phyloP scores from a whole-genome alignment of 169 alveolate species.

The Plasmodium gaboni region DNA sequence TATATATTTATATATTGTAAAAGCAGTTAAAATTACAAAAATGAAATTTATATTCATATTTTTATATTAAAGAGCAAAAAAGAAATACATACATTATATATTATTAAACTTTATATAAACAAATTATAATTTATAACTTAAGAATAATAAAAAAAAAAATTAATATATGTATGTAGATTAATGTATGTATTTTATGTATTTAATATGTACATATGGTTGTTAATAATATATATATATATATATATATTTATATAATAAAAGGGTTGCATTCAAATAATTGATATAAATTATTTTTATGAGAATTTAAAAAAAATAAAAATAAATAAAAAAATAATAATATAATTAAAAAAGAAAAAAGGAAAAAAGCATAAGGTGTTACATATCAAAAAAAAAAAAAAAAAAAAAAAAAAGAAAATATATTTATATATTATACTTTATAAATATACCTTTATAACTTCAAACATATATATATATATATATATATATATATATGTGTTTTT shows the following conservation, averaged over 20 bases:
- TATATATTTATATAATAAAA: conserved; percentile 34
- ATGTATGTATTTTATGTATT: conserved; percentile 5
- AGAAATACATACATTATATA: conserved; percentile 1
- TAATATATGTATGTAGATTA: neutral
- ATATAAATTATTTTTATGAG: conserved; percentile 22
- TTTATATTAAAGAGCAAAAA: conserved; percentile 40
- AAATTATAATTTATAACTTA: conserved; percentile 35
- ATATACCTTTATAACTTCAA: neutral
- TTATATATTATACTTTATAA: conserved; percentile 3
- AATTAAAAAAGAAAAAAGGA: neutral
- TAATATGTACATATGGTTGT: neutral
- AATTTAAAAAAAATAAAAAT: conserved; percentile 59
- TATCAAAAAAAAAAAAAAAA: conserved; percentile 21
- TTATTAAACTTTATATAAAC: conserved; percentile 3
- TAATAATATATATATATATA: conserved; percentile 3
- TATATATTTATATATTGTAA: too few species aligned
- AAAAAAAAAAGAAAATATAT: neutral
- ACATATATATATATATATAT: conserved; percentile 4
- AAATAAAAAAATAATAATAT: conserved; percentile 19
- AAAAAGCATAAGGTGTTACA: neutral
- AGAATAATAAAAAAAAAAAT: neutral
- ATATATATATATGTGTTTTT: neutral
- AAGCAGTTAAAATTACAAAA: conserved; percentile 44
- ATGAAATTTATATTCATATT: neutral
- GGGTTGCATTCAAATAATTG: conserved; percentile 29